These are phyloP conservation scores for Solanum pennellii DNA, from an alignment of 257 asterid genomes.

Conservation along the genomic window DNA sequence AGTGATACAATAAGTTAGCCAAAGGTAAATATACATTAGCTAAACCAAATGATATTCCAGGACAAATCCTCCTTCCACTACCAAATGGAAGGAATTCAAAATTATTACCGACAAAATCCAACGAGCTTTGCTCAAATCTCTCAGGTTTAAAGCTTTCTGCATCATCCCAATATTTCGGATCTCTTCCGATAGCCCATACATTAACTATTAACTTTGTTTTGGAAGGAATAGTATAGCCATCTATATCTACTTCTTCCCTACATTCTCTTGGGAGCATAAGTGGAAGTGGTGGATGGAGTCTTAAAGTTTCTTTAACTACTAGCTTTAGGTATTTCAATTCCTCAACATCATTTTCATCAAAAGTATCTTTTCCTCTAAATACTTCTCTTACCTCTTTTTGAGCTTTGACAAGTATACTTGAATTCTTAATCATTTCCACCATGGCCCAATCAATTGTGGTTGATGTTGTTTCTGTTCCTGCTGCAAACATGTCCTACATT, in stretches of 20 bases:
- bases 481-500: not conserved
- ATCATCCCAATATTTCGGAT: not conserved
- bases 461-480: slow-evolving; percentile 8
- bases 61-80: slow-evolving; percentile 4
- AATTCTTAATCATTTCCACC: slow-evolving; percentile 4
- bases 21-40: not conserved
- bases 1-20: not conserved
- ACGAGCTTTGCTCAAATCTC: not conserved
- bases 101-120: not conserved
- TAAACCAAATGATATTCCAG: slow-evolving; percentile 3
- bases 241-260: not conserved
- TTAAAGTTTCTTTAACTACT: slow-evolving; percentile 1
- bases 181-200: slow-evolving; percentile 6
- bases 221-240: not conserved
- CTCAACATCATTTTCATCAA: not conserved
- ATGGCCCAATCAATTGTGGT: slow-evolving; percentile 1
- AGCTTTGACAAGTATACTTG: not conserved
- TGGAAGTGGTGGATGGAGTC: not conserved
- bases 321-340: slow-evolving; percentile 1
- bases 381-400: slow-evolving; percentile 1
- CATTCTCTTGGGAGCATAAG: slow-evolving; percentile 5
- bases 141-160: not conserved
- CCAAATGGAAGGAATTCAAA: slow-evolving; percentile 1
- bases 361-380: not conserved
- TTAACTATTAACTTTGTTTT: not conserved